Evolutionary conservation across 2,329 filamentous ascomycete species (phyloP).

Genomic region (Stachybotrys echinatus): DNA sequence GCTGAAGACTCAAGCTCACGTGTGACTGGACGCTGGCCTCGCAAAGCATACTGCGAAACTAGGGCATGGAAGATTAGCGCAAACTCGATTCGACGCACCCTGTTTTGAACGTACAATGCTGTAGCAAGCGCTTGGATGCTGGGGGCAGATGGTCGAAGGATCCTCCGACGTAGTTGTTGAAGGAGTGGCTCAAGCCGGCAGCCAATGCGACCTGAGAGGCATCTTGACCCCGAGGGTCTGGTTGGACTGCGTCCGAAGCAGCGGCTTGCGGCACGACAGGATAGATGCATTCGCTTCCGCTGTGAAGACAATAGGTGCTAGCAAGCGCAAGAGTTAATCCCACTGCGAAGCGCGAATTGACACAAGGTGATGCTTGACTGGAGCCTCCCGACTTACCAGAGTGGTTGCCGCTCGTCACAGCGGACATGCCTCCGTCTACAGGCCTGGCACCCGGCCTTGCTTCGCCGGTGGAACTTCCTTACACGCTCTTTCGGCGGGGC

Average conservation of each 20-base stretch:
- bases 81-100: not conserved
- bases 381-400: constrained; percentile 32
- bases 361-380: too few species aligned
- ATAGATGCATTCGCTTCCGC: constrained; percentile 36
- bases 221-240: not conserved
- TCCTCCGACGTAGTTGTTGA: constrained; percentile 23
- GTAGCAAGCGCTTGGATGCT: constrained; percentile 21
- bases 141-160: constrained; percentile 24
- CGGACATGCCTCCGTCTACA: constrained; percentile 38
- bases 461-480: constrained; percentile 30
- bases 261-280: constrained; percentile 21
- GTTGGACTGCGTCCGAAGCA: not conserved
- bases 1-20: constrained; percentile 24
- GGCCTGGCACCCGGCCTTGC: constrained; percentile 28
- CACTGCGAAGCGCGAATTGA: too few species aligned
- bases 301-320: constrained; percentile 40
- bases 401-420: constrained; percentile 38
- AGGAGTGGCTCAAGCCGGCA: constrained; percentile 12
- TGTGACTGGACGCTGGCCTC: constrained; percentile 33
- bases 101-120: constrained; percentile 17
- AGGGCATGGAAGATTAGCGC: not conserved
- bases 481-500: constrained; percentile 29
- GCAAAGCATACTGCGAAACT: constrained; percentile 36
- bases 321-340: not conserved
- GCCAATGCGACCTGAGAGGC: constrained; percentile 3